Base-by-base conservation (phyloP, 2,329 filamentous ascomycete genomes). In the Didymosphaeria variabile region DNA sequence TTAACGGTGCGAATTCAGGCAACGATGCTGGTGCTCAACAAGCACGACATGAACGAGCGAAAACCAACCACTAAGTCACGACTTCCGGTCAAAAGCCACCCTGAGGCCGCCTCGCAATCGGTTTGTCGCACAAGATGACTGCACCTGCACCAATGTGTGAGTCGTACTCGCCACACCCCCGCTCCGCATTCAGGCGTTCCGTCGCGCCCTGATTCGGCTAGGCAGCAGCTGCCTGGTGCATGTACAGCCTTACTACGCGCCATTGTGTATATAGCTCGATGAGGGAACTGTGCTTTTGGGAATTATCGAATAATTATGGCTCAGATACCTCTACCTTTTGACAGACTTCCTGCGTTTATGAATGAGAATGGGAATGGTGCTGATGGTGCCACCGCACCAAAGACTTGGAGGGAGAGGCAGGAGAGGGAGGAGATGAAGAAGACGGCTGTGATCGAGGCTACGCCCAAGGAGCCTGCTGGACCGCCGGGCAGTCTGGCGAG, bases 381-480 rank as follows among this genome's bases (percentile, higher is more conserved):
- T n/a, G n/a, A n/a, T n/a, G n/a, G n/a, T n/a, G n/a, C n/a, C n/a
- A n/a, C n/a, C n/a, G n/a, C n/a, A n/a, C n/a, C n/a, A 31, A 6
- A 32, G 45, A 47, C 21, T 5, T 26, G 26, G 26, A 47, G 10
- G 45, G 45, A 47, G 23, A 31, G 26, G 23, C 1, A 17, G 45
- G 45, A 13, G 9, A 15, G 9, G 36, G 34, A 10, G 10, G 4
- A 38, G 36, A 13, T 7, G 38, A 6, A 7, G 42, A 29, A 36
- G 29, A 15, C 50, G 5, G 21, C 7, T 13, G 21, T 19, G n/a
- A 52, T 45, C 26, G 47, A 46, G 40, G 46, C 47, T 23, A 46
- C 42, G 6, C 34, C 47, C 7, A 46, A 29, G 19, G 26, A 47
- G 13, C 34, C 36, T 31, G 84, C 3, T 73, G 64, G 50, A 34